phyloP scores from a whole-genome alignment of 1,284 basidiomycete genomes.

The Takashimella tepidaria region DNA sequence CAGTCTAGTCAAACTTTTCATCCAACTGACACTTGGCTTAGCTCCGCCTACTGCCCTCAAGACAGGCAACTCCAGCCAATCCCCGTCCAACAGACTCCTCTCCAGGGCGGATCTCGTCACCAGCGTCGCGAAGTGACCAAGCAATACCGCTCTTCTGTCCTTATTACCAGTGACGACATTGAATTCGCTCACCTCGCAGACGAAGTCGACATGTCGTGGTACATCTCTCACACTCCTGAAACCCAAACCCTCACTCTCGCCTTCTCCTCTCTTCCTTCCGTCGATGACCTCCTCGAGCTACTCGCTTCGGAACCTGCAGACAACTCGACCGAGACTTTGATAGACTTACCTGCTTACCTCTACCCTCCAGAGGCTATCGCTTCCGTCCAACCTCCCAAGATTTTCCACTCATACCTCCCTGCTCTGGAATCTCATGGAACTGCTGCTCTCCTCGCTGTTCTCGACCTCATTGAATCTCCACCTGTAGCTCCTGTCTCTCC shows the following conservation, averaged over 20 bases:
- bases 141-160: neutral
- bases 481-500: conserved; percentile 6
- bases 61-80: neutral
- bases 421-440: conserved; percentile 21
- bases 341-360: conserved; percentile 18
- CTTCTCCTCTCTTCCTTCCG: conserved; percentile 21
- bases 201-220: conserved; percentile 16
- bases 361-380: conserved; percentile 14
- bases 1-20: neutral
- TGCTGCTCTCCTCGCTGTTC: conserved; percentile 16
- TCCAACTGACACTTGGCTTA: neutral
- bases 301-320: conserved; percentile 13
- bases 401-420: conserved; percentile 21
- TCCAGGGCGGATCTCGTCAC: neutral
- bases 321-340: conserved; percentile 3
- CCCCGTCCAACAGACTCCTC: neutral
- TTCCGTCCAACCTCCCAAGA: conserved; percentile 8
- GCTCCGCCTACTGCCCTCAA: conserved; percentile 6
- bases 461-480: conserved; percentile 20
- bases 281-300: conserved; percentile 22
- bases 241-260: conserved; percentile 26
- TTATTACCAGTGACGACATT: neutral
- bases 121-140: neutral
- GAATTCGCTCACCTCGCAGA: neutral
- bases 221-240: conserved; percentile 29